A percentile compares a stretch with the other conserved stretches of the same genome.
phyloP scores from a whole-genome alignment of 106 monocot genomes.

The Gastrodia elata region DNA sequence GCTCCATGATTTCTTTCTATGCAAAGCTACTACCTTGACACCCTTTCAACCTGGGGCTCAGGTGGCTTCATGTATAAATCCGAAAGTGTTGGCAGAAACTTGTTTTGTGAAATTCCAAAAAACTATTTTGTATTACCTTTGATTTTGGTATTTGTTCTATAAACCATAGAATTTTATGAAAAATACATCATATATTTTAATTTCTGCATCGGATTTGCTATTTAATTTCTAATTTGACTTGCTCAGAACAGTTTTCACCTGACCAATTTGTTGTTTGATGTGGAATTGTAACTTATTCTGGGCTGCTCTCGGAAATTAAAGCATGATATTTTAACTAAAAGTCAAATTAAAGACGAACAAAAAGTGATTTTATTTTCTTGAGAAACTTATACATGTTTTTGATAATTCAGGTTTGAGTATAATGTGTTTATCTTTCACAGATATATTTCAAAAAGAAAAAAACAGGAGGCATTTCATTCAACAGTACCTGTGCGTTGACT shows the following conservation, averaged over 20 bases:
- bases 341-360: background rate
- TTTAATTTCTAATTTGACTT: background rate
- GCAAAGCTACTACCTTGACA: background rate
- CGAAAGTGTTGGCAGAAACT: background rate
- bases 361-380: background rate
- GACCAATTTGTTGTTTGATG: background rate
- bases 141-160: background rate
- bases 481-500: constrained; percentile 72
- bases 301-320: background rate
- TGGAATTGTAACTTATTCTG: background rate
- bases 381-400: background rate
- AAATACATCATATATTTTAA: background rate
- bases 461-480: constrained; percentile 98
- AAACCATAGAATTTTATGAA: background rate
- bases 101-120: background rate
- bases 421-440: constrained; percentile 24
- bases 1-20: too few relatives aligned
- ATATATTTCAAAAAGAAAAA: constrained; percentile 99
- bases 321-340: background rate
- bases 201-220: background rate
- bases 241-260: background rate
- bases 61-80: background rate
- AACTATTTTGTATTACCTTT: background rate
- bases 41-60: background rate
- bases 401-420: background rate